Evolutionary conservation across 192 early-diverging fungal genomes (phyloP), one percentile per base, ranked within the genome.

Genomic region (Mortierella antarctica): DNA sequence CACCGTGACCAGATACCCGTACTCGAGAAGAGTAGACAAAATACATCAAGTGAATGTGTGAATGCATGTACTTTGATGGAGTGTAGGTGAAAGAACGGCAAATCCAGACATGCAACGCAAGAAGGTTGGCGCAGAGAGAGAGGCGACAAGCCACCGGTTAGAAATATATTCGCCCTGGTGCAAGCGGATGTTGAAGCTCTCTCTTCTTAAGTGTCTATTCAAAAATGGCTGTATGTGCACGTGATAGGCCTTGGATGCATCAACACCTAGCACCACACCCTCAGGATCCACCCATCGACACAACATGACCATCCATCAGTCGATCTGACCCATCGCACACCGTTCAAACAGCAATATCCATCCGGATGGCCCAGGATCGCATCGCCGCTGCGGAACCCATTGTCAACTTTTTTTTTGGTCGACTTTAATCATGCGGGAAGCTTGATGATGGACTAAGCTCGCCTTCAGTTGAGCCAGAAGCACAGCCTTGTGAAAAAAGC

Each of bases 181-280:
- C 13, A n/a, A 40, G 31, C 20, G 23, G 31, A 39, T 46, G 20
- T 31, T 49, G 47, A 50, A 68, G 66, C 42, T 58, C 66, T 59
- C 66, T 68, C 66, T 58, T 68, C 66, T 68, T 58, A 46, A 63
- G 62, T 63, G 66, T 68, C 66, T 68, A 20, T 68, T 68, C 54
- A 48, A 68, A 68, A 68, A 68, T 68, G 66, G 46, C 66, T 68
- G 66, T 68, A 68, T 68, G 66, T 68, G 66, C 48, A 49, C 41
- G 31, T 17, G 7, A 63, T 50, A 63, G 1, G 4, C 41, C 54
- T 20, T 52, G 65, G 57, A 50, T 53, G 20, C 50, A 42, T 31
- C 50, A 45, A 68, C 47, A 18, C 54, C 54, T n/a, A 56, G 15
- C 8, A 56, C 9, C 1, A 20, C 9, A 5, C 56, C 57, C 5